These are phyloP conservation scores for Epichloe aotearoae DNA, from an alignment of 2,329 filamentous ascomycete genomes.

Conservation along the genomic window DNA sequence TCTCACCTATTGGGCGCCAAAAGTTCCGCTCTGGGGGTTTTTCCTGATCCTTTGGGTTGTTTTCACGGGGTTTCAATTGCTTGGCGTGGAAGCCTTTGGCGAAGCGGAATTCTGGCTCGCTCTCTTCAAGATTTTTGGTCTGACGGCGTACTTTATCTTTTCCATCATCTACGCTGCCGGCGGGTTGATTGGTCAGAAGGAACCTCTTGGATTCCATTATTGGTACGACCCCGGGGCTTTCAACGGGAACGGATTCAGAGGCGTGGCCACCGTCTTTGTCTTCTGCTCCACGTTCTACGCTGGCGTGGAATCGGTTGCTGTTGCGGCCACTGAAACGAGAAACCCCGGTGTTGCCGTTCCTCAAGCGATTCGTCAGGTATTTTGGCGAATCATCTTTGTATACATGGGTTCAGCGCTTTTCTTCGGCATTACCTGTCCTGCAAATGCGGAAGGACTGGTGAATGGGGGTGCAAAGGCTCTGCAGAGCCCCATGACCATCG, in stretches of 20 bases:
- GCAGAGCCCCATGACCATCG: slow-evolving; percentile 60
- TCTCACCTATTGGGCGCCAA: slow-evolving; percentile 51
- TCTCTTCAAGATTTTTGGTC: slow-evolving; percentile 54
- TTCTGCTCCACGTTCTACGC: slow-evolving; percentile 60
- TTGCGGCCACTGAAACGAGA: slow-evolving; percentile 48
- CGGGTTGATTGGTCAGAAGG: slow-evolving; percentile 44
- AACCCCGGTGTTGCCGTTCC: slow-evolving; percentile 44
- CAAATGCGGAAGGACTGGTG: slow-evolving; percentile 50
- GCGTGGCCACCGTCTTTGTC: slow-evolving; percentile 52
- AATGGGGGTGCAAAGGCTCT: slow-evolving; percentile 49
- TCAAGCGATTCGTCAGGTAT: slow-evolving; percentile 45
- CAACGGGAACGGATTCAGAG: slow-evolving; percentile 49
- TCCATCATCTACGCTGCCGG: slow-evolving; percentile 58
- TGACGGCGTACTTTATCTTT: slow-evolving; percentile 62
- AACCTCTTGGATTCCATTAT: slow-evolving; percentile 54
- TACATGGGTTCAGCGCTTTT: slow-evolving; percentile 62
- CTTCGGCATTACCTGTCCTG: slow-evolving; percentile 61
- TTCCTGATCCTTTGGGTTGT: slow-evolving; percentile 65
- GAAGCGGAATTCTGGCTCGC: slow-evolving; percentile 74
- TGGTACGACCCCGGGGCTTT: slow-evolving; percentile 62
- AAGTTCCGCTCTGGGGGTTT: slow-evolving; percentile 51
- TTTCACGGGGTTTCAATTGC: slow-evolving; percentile 54
- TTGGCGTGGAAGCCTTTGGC: slow-evolving; percentile 62
- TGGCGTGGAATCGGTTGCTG: slow-evolving; percentile 50
- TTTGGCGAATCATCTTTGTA: slow-evolving; percentile 48